Conservation (phyloP, 495 filamentous ascomycete genomes). For the Viridothelium virens region DNA sequence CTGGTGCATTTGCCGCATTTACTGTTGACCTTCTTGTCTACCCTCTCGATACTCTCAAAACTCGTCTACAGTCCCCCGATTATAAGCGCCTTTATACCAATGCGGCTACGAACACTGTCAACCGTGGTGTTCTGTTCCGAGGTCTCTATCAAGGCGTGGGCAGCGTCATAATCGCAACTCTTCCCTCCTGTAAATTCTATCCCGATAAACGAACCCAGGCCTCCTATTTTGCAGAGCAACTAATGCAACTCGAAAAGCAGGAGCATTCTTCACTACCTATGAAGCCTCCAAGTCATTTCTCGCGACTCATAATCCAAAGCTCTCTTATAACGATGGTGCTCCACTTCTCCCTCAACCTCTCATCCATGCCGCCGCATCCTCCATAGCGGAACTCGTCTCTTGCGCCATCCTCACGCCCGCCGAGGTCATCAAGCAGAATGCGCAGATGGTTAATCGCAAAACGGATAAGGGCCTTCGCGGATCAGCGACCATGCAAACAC, state of each 20-base stretch:
- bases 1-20: constrained; percentile 74
- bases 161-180: constrained; percentile 77
- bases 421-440: constrained; percentile 90
- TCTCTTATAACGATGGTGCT: constrained; percentile 25
- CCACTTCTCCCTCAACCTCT: constrained; percentile 51
- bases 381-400: constrained; percentile 66
- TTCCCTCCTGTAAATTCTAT: constrained; percentile 59
- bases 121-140: constrained; percentile 51
- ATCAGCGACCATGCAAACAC: constrained; percentile 46
- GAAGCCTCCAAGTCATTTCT: constrained; percentile 63
- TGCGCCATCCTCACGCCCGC: constrained; percentile 82
- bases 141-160: constrained; percentile 86
- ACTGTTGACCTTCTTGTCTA: constrained; percentile 74
- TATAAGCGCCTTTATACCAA: constrained; percentile 57
- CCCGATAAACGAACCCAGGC: constrained; percentile 17
- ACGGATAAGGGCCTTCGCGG: constrained; percentile 11
- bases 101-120: constrained; percentile 45
- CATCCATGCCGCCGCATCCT: constrained; percentile 64
- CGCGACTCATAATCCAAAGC: constrained; percentile 35
- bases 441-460: constrained; percentile 53
- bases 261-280: constrained; percentile 85
- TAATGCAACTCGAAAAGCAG: constrained; percentile 45
- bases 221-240: constrained; percentile 3
- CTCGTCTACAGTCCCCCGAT: constrained; percentile 69
- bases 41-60: constrained; percentile 80